Conservation (phyloP, 768 basidiomycete genomes). For the Tephrocybe sp. region DNA sequence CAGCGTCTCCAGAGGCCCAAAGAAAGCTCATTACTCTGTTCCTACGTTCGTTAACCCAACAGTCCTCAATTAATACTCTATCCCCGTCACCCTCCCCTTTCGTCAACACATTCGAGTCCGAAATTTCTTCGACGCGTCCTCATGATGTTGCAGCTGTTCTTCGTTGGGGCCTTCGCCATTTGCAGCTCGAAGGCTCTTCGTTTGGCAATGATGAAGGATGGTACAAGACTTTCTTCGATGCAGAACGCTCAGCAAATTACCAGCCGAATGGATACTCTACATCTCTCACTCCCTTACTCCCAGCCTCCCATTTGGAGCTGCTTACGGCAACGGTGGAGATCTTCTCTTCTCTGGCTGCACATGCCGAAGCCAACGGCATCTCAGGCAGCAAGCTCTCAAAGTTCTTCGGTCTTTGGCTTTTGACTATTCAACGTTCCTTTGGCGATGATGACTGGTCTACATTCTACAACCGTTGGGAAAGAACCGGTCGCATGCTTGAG, state of each 20-base stretch:
- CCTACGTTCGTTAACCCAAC: conserved; percentile 58
- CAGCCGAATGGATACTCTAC: conserved; percentile 63
- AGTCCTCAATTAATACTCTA: conserved; percentile 43
- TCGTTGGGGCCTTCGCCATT: conserved; percentile 78
- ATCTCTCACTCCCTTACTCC: conserved; percentile 56
- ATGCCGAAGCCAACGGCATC: conserved; percentile 67
- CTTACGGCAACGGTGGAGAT: conserved; percentile 56
- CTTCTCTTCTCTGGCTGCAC: conserved; percentile 68
- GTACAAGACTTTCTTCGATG: conserved; percentile 62
- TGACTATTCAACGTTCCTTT: conserved; percentile 45
- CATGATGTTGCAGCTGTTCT: conserved; percentile 80
- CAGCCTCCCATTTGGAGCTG: conserved; percentile 55
- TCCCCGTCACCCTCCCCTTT: conserved; percentile 47
- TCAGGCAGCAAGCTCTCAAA: conserved; percentile 79
- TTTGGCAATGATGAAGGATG: conserved; percentile 67
- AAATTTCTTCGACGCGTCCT: conserved; percentile 60
- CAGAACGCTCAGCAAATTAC: conserved; percentile 59
- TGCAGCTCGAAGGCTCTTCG: conserved; percentile 53
- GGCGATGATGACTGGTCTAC: conserved; percentile 55
- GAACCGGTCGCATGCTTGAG: conserved; percentile 67
- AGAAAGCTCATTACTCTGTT: conserved; percentile 67
- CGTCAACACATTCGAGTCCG: conserved; percentile 55
- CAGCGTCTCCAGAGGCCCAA: conserved; percentile 69
- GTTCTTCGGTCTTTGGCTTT: conserved; percentile 71
- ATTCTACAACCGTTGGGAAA: conserved; percentile 77